Evolutionary conservation across 306 rosid genomes (phyloP).

Genomic region (Quercus robur): DNA sequence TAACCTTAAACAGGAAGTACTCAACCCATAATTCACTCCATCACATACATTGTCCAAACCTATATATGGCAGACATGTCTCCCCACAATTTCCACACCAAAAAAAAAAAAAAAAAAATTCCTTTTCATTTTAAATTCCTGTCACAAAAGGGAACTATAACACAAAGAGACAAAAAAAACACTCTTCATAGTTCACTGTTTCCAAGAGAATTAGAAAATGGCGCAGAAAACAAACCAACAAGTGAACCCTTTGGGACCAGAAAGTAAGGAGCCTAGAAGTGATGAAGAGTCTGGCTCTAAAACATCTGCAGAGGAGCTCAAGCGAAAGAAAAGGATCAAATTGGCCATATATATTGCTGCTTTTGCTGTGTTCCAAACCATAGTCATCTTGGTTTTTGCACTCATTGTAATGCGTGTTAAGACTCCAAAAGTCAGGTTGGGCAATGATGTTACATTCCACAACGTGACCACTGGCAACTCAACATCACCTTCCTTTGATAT

Average conservation of each 20-base stretch:
- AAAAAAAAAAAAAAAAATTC: too few species aligned
- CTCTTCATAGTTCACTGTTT: too few species aligned
- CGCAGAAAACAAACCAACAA: slow-evolving; percentile 7
- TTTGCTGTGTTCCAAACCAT: slow-evolving; percentile 22
- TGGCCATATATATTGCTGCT: not conserved
- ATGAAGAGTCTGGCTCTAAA: not conserved
- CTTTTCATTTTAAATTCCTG: too few species aligned
- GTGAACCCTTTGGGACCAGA: slow-evolving; percentile 16
- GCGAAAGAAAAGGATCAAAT: slow-evolving; percentile 17
- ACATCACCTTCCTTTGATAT: slow-evolving; percentile 1
- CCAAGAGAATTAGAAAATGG: too few species aligned
- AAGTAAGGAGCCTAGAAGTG: slow-evolving; percentile 13
- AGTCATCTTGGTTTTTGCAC: slow-evolving; percentile 5
- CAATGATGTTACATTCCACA: not conserved
- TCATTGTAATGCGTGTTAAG: slow-evolving; percentile 13
- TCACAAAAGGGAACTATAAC: too few species aligned
- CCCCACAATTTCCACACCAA: too few species aligned
- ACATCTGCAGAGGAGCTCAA: not conserved
- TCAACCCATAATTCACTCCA: not conserved
- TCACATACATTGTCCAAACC: not conserved
- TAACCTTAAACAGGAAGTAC: not conserved
- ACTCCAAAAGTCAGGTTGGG: slow-evolving; percentile 15
- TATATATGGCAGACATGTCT: too few species aligned
- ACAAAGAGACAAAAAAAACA: too few species aligned
- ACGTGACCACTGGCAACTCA: not conserved